Base-by-base conservation (phyloP, 2,329 filamentous ascomycete genomes). In the Neocatenulostroma microsporum region DNA sequence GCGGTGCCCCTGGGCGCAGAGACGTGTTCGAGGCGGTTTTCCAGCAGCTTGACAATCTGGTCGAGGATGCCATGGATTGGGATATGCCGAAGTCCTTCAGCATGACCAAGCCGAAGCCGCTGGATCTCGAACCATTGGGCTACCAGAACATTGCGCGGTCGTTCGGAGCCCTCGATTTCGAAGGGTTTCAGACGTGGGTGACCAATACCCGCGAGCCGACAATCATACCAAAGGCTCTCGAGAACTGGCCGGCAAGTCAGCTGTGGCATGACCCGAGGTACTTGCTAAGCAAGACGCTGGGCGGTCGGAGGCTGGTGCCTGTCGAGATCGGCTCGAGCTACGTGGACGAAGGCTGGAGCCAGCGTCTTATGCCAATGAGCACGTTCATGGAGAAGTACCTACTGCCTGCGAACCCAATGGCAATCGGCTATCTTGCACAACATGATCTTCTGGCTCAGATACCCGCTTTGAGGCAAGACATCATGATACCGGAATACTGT, bases 361-460 rank as follows among this genome's bases (percentile, higher is more conserved):
- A 96, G 60, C 74, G 78, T 37, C 77, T 96, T 18, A 73, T 94
- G 32, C 68, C 75, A 0, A 93, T 96, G 50, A 62, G 66, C 4
- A 66, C 80, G 1, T 94, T 95, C 47, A 64, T 94, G 31, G 48
- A 66, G 4, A 58, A 59, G 1, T 79, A 84, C 54, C 71, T 94
- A 41, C 44, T 71, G 18, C 26, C 51, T 4, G 35, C 35, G 6
- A 27, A 39, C 3, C 49, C 51, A 6, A 20, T 37, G 3, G 37
- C 44, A 2, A 77, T 72, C 9, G 85, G 80, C 10, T 98, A 98
- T 58, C 76, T 98, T 29, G 91, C 91, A 7, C 91, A 98, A 56
- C 86, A 96, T 62, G 78, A 89, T 48, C 73, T 98, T 23, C 80
- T 96, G 50, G 62, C 71, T 0, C 91, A 96, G 56, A 80, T 98